Base-by-base conservation (phyloP, 176 grass and related monocot species). In the Eleusine coracana region DNA sequence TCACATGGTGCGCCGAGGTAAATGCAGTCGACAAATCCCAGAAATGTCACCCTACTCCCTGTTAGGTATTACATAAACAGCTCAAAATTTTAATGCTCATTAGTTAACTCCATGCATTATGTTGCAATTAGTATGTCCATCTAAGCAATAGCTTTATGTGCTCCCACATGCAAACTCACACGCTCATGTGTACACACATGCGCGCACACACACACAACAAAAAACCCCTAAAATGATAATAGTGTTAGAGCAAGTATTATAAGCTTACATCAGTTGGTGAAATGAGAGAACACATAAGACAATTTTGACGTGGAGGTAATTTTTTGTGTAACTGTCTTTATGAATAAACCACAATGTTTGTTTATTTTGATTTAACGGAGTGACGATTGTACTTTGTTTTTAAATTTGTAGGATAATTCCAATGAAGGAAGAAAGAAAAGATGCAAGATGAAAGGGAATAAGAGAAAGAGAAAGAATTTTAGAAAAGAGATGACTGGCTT, bases 21-120 rank as follows among this genome's bases (percentile, higher is more conserved):
- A 80, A 98, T 21, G 13, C 92, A 95, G 70, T 95, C 92, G 0
- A 98, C 92, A 67, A 98, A 98, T 82, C 92, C 96, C 37, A 90
- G 92, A 77, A 98, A 95, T 68, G 80, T 89, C 66, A 95, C 85
- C 1, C 66, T 83, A 55, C 67, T 98, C 96, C 92, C 96, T 95
- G 87, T 44, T 85, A 93, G 12, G 29, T 29, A 88, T 61, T 17
- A 81, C 82, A 65, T 13, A 78, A 87, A 70, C 34, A 11, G 56
- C 6, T 79, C 51, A 89, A 31, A 74, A 83, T 10, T 80, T 60
- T n/a, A 58, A 37, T 62, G 69, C 28, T 70, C 44, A 74, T 23
- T 75, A 81, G 63, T 23, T 65, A 25, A 25, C 25, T 25, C 25
- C 28, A 62, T 10, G 45, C 55, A 70, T 70, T 48, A 27, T 48